Evolutionary conservation across 257 asterid species (phyloP).

Genomic region (Solanum piurae): DNA sequence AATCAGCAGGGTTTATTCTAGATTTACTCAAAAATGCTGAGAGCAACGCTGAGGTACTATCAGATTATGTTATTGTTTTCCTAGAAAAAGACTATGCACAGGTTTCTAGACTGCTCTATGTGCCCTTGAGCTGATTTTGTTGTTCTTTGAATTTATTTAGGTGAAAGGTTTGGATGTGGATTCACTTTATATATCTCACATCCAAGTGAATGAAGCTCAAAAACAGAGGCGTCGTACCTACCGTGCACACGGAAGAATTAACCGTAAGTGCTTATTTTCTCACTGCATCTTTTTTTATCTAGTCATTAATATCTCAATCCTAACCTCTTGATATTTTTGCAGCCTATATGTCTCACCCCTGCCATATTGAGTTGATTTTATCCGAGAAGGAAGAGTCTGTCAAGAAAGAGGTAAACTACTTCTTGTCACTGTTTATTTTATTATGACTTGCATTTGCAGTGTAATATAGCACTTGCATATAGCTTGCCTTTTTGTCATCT

Average conservation of each 20-base stretch:
- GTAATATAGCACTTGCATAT: background rate
- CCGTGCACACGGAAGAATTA: constrained; percentile 74
- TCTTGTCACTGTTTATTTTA: background rate
- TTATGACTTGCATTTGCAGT: background rate
- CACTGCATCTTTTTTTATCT: background rate
- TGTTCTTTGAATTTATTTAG: constrained; percentile 6
- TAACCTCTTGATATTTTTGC: background rate
- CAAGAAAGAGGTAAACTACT: constrained; percentile 43
- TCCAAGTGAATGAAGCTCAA: constrained; percentile 66
- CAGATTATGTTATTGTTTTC: background rate
- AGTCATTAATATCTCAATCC: background rate
- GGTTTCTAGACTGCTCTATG: background rate
- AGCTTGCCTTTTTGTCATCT: background rate
- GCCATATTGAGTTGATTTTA: constrained; percentile 58
- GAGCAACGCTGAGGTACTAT: constrained; percentile 57
- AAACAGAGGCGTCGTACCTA: constrained; percentile 72
- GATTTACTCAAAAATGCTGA: constrained; percentile 71
- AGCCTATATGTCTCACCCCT: constrained; percentile 71
- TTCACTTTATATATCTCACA: constrained; percentile 58
- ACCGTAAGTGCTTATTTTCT: constrained; percentile 30
- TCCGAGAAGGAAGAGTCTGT: constrained; percentile 68
- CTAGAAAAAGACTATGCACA: background rate
- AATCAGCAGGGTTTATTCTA: constrained; percentile 54
- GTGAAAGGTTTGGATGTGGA: constrained; percentile 76
- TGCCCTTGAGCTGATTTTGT: background rate